Evolutionary conservation across 2,329 filamentous ascomycete genomes (phyloP), one percentile per base, ranked within the genome.

Genomic region (Fusarium sororula): DNA sequence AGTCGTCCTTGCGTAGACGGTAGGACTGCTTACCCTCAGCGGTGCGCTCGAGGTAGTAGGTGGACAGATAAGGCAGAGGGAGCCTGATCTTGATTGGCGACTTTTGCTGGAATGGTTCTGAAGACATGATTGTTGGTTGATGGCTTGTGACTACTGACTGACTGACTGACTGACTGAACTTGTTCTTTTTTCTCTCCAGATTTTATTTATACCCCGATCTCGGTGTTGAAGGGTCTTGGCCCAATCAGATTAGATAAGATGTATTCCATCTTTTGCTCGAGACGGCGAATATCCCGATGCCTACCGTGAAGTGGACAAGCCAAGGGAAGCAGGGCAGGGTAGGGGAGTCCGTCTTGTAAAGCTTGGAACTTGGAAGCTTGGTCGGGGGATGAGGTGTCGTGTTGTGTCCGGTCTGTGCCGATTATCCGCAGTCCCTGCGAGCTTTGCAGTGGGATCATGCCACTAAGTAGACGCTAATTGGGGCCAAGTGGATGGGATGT

Each of bases 71-170:
- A 53, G 71, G 71, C 57, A 67, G 68, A 24, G 72, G 70, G 18
- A 69, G 66, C 48, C 81, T 70, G 82, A 89, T 88, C 85, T 90
- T 91, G 41, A 77, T 70, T 53, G 76, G 73, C 24, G 68, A 66
- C 44, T 68, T 48, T 65, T 75, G 66, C 30, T 74, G 65, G 30
- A 77, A 77, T 28, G 70, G 70, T 63, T 77, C 58, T 65, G 74
- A 72, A 30, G 66, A 63, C 74, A 78, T 78, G 22, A 62, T 72
- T 57, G 45, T 26, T 38, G 39, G 35, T 24, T 56, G 59, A 37
- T 65, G 68, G 63, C 50, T 68, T 47, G 64, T 63, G 47, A 30
- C 50, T 55, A 42, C 63, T 63, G 28, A 50, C 28, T 51, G 48
- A 35, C 63, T 63, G 28, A 50, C n/a, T n/a, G n/a, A n/a, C 57